Conservation (phyloP, 2,329 filamentous ascomycete genomes). For the Pseudogymnoascus sp. region DNA sequence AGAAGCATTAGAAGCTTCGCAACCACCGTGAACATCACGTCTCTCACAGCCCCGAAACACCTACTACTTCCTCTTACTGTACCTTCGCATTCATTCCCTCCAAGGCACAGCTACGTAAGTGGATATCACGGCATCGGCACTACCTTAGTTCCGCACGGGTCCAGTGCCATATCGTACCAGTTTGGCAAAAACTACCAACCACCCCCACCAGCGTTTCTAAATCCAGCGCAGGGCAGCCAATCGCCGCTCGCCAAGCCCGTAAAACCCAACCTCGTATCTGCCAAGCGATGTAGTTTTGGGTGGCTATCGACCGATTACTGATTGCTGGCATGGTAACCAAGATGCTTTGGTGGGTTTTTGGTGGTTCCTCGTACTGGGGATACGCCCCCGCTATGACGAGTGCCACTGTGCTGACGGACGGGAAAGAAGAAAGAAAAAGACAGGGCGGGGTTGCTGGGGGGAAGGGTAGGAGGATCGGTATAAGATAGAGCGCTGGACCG, state of each 20-base stretch:
- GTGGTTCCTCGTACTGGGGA: background rate
- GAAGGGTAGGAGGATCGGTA: no score
- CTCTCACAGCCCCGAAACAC: conserved; percentile 1
- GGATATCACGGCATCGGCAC: background rate
- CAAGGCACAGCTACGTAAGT: background rate
- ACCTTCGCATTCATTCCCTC: no score
- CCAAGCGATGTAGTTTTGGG: background rate
- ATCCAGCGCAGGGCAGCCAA: background rate
- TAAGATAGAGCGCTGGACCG: background rate
- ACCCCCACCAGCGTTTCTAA: background rate
- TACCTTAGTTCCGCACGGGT: background rate
- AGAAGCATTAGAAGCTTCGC: background rate
- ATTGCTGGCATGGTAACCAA: background rate
- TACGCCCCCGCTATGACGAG: conserved; percentile 3
- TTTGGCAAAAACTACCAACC: background rate
- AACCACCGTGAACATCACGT: background rate
- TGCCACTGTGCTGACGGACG: background rate
- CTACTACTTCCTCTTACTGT: background rate
- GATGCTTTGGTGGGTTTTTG: background rate
- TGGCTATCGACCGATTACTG: background rate
- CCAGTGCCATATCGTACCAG: background rate
- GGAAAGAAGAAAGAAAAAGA: background rate
- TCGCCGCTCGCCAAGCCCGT: background rate
- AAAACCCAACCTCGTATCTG: background rate
- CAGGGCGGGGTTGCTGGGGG: background rate